A percentile compares a stretch with the other conserved stretches of the same genome.
Conservation (phyloP, 352 stramenopile species). For the Sclerospora graminicola region DNA sequence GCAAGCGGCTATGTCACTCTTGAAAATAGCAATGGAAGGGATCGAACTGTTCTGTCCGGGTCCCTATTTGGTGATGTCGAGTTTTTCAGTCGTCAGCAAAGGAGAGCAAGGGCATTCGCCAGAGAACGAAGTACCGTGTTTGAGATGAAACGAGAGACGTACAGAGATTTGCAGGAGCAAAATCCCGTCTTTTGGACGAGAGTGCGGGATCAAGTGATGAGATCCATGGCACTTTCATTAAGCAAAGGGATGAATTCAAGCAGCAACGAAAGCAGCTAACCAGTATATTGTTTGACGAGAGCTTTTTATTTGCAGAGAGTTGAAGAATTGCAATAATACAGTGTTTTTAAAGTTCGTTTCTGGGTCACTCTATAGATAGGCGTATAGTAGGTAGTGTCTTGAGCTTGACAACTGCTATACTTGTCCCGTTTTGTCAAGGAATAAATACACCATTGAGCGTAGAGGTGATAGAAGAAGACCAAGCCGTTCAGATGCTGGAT, state of each 20-base stretch:
- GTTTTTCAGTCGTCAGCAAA: conserved; percentile 67
- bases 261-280: too few relatives aligned
- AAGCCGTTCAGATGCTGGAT: conserved; percentile 38
- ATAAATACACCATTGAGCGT: not conserved
- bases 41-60: conserved; percentile 60
- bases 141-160: conserved; percentile 51
- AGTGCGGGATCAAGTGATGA: conserved; percentile 74
- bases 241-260: too few relatives aligned
- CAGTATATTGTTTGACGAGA: too few relatives aligned
- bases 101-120: conserved; percentile 47
- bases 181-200: conserved; percentile 55
- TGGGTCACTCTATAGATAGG: too few relatives aligned
- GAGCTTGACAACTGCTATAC: not conserved
- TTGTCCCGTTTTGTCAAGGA: not conserved
- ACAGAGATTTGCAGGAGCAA: conserved; percentile 49
- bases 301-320: too few relatives aligned
- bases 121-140: conserved; percentile 53
- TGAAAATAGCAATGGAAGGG: conserved; percentile 68
- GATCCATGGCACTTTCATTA: conserved; percentile 64
- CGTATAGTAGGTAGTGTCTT: too few relatives aligned
- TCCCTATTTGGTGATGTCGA: conserved; percentile 84
- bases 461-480: not conserved
- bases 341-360: too few relatives aligned
- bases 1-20: conserved; percentile 58
- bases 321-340: too few relatives aligned